A percentile compares a stretch with the other conserved stretches of the same genome.
Conservation (phyloP, 192 early-diverging fungal genomes). For the Gigaspora rosea region DNA sequence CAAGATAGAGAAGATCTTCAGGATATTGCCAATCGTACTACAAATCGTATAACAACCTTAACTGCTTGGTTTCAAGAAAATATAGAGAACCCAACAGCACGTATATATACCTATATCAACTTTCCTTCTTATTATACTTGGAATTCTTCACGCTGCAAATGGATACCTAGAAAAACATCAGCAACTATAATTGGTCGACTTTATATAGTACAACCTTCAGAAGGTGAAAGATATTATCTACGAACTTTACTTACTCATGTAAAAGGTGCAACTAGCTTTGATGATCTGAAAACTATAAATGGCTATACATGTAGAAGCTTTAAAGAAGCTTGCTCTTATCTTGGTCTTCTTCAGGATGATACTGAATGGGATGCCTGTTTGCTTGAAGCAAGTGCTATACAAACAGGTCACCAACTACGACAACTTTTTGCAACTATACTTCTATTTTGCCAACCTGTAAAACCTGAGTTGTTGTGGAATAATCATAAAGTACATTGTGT, state of each 20-base stretch:
- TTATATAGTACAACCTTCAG: too few relatives aligned
- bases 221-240: too few relatives aligned
- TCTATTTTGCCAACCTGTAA: neutral
- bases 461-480: neutral
- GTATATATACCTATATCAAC: neutral
- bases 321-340: conserved; percentile 29
- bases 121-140: conserved; percentile 24
- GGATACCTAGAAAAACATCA: neutral
- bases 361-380: neutral
- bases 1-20: too few relatives aligned
- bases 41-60: neutral
- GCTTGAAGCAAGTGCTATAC: neutral
- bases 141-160: neutral
- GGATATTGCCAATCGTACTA: neutral
- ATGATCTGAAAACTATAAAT: conserved; percentile 32
- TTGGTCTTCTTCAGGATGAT: neutral
- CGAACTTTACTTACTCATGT: conserved; percentile 29
- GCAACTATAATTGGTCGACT: neutral
- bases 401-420: neutral
- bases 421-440: neutral
- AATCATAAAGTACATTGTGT: neutral
- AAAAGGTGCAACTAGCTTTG: conserved; percentile 24
- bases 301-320: conserved; percentile 3
- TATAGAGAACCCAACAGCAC: neutral
- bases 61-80: conserved; percentile 30